Base-by-base conservation (phyloP, 768 basidiomycete genomes). In the Hygrocybe coccinea region DNA sequence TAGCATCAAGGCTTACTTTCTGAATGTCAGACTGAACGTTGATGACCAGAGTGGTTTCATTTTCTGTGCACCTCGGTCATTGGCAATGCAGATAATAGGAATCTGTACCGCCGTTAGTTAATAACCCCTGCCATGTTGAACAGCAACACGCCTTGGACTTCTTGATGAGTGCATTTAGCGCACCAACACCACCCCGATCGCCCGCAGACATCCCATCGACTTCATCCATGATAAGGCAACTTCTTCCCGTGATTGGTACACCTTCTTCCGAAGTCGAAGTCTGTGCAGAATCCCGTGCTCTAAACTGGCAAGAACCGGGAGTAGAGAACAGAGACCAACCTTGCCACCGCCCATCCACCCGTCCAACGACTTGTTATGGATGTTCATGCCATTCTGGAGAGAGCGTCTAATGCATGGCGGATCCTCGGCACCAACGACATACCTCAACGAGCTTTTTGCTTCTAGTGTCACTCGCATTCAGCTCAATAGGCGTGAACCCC, bases 201-300 rank as follows among this genome's bases (percentile, higher is more conserved):
- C 97, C 97, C 2, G 91, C 90, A 5, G 93, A 95, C 95, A 98
- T 99, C 1, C 97, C 97, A 61, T 99, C 97, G 2, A 98, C 95
- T 68, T 99, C 97, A 64, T 99, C 97, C 95, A 99, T 97, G 67
- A 99, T 98, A 44, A 99, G 75, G 60, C 93, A 91, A 0, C 89
- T 82, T 67, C 78, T 83, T 62, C 89, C 82, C 0, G 89, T 93
- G 60, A 97, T 84, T 14, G 74, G 65, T 29, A 8, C 29, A 2
- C 95, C 76, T 2, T 89, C 94, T 1, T 82, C 72, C 1, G 83
- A 80, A 58, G 89, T 91, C 8, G 81, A 83, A 19, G 71, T 70
- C 85, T 81, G 55, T 54, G 66, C 67, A 11, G 17, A 9, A 36
- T 7, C 33, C n/a, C 44, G 35, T 1, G 14, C 25, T 5, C 17